phyloP scores from a whole-genome alignment of 306 rosid species.

The Quercus engelmannii region DNA sequence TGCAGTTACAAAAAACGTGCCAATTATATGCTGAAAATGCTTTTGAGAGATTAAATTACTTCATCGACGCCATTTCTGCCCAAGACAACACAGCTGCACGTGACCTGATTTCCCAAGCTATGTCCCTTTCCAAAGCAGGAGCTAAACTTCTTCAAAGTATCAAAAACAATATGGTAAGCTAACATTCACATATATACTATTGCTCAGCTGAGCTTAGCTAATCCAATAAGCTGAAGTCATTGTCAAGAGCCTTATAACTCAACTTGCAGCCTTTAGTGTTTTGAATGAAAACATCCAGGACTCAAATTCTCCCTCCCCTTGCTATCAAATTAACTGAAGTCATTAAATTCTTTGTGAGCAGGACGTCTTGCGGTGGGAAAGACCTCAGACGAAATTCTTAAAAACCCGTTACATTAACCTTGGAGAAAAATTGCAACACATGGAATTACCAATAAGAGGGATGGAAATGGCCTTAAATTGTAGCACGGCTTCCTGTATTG shows the following conservation, averaged over 20 bases:
- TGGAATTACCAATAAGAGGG: conserved; percentile 54
- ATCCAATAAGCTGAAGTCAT: too few relatives aligned
- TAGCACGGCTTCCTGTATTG: conserved; percentile 30
- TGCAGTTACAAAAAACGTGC: conserved; percentile 49
- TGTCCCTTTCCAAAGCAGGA: conserved; percentile 47
- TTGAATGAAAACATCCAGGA: too few relatives aligned
- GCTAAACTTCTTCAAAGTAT: conserved; percentile 44
- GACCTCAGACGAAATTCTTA: conserved; percentile 29
- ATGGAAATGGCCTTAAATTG: conserved; percentile 65
- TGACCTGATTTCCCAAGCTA: conserved; percentile 37
- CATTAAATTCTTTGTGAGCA: conserved; percentile 23
- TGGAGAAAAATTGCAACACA: conserved; percentile 39
- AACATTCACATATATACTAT: not conserved
- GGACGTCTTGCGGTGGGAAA: conserved; percentile 75
- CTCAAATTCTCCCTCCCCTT: too few relatives aligned
- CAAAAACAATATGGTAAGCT: conserved; percentile 42
- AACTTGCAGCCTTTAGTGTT: accelerated
- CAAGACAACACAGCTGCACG: conserved; percentile 29
- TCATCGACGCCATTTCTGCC: conserved; percentile 43
- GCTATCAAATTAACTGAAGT: too few relatives aligned
- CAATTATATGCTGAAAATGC: conserved; percentile 43
- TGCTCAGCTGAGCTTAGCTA: too few relatives aligned
- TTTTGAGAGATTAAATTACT: conserved; percentile 43
- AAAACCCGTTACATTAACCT: conserved; percentile 21
- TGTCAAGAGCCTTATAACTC: not conserved